Percentiles rank a stretch among this genome's conserved stretches.
phyloP scores from a whole-genome alignment of 495 filamentous ascomycete species.

The Talaromyces nanjingensis region DNA sequence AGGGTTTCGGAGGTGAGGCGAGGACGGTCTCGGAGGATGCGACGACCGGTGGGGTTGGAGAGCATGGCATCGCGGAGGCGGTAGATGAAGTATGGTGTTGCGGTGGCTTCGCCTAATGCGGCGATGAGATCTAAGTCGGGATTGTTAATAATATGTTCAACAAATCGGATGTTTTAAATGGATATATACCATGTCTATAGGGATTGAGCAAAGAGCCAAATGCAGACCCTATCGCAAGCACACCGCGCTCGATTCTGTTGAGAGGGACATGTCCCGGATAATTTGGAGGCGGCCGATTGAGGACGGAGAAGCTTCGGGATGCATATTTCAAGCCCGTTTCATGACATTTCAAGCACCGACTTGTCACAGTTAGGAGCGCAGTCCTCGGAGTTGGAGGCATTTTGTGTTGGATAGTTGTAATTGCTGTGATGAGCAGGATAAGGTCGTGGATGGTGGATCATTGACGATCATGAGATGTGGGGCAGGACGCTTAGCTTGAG shows the following conservation, averaged over 20 bases:
- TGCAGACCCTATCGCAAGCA: constrained; percentile 77
- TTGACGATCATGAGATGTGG: background rate
- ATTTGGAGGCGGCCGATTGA: constrained; percentile 63
- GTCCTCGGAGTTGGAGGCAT: background rate
- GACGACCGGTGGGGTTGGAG: constrained; percentile 69
- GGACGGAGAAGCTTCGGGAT: constrained; percentile 57
- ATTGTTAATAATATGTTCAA: background rate
- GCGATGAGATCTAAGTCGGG: constrained; percentile 74
- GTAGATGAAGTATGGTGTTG: constrained; percentile 91
- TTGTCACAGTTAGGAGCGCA: background rate
- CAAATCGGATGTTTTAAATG: no score
- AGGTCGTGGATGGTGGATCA: background rate
- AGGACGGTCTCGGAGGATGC: constrained; percentile 84
- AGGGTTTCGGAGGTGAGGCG: constrained; percentile 79
- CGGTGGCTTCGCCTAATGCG: constrained; percentile 84
- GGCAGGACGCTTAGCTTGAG: background rate
- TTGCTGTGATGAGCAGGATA: background rate
- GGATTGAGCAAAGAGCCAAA: constrained; percentile 74
- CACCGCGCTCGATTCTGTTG: constrained; percentile 64
- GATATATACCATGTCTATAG: constrained; percentile 56
- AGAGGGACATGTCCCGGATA: constrained; percentile 94
- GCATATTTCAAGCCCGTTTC: constrained; percentile 1
- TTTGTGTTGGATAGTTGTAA: background rate
- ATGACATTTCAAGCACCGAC: background rate
- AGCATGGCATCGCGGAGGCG: constrained; percentile 92